These are phyloP conservation scores for Penicillium brasilianum DNA, from an alignment of 2,329 filamentous ascomycete genomes.

Conservation along the genomic window DNA sequence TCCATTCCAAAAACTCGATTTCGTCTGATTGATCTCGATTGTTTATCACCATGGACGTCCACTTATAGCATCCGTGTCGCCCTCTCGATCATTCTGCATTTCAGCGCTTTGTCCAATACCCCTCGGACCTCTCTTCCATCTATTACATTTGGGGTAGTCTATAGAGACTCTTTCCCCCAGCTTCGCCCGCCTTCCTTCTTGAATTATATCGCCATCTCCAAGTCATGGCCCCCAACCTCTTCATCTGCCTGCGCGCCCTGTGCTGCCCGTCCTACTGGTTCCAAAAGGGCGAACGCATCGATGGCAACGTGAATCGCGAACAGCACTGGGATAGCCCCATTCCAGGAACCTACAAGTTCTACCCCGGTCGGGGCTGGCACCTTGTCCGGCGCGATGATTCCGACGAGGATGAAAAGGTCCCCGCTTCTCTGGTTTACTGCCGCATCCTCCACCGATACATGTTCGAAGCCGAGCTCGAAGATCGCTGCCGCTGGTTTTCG, in stretches of 20 bases:
- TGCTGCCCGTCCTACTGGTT: slow-evolving; percentile 59
- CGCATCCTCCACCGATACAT: slow-evolving; percentile 56
- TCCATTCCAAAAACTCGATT: slow-evolving; percentile 22
- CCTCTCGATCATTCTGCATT: slow-evolving; percentile 28
- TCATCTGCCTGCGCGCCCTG: slow-evolving; percentile 54
- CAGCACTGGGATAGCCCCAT: slow-evolving; percentile 57
- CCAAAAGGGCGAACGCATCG: slow-evolving; percentile 44
- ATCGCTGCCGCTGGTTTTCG: slow-evolving; percentile 51
- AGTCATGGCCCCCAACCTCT: slow-evolving; percentile 57
- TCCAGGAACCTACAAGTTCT: slow-evolving; percentile 56
- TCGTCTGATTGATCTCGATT: slow-evolving; percentile 26
- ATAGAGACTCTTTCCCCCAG: not conserved
- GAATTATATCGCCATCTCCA: slow-evolving; percentile 5
- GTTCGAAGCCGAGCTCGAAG: slow-evolving; percentile 54
- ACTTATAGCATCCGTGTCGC: slow-evolving; percentile 34
- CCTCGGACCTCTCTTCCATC: slow-evolving; percentile 14
- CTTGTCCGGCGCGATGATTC: slow-evolving; percentile 49
- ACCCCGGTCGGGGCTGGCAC: slow-evolving; percentile 57
- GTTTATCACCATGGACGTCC: slow-evolving; percentile 39
- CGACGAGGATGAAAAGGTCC: slow-evolving; percentile 41
- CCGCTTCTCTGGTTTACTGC: slow-evolving; percentile 52
- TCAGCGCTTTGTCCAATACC: slow-evolving; percentile 31
- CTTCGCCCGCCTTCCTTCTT: slow-evolving; percentile 5
- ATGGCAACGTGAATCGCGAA: slow-evolving; percentile 47
- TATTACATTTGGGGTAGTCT: not conserved